Conservation (phyloP, 768 basidiomycete genomes). For the Russula olivacea region DNA sequence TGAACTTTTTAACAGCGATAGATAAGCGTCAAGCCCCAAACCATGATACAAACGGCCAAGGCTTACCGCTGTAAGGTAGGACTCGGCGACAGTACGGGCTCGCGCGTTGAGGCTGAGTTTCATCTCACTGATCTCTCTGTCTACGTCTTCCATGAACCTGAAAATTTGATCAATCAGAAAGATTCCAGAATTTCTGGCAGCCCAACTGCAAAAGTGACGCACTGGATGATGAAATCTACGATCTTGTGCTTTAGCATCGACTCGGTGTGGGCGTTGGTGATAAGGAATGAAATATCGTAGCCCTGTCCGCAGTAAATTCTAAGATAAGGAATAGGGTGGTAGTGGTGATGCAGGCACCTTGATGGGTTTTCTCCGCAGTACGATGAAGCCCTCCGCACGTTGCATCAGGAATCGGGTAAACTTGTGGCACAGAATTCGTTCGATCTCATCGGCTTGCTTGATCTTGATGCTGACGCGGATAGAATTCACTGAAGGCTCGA, state of each 20-base stretch:
- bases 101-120: constrained; percentile 94
- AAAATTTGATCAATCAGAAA: not conserved
- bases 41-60: constrained; percentile 4
- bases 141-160: constrained; percentile 98
- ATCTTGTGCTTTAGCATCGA: constrained; percentile 99
- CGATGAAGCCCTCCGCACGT: constrained; percentile 94
- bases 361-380: constrained; percentile 91
- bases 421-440: constrained; percentile 94
- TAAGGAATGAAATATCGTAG: constrained; percentile 97
- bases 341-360: constrained; percentile 43
- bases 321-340: not conserved
- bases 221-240: constrained; percentile 99
- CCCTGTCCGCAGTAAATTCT: constrained; percentile 47
- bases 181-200: constrained; percentile 5
- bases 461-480: constrained; percentile 97
- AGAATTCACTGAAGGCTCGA: constrained; percentile 96
- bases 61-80: constrained; percentile 85
- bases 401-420: constrained; percentile 99
- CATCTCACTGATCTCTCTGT: constrained; percentile 99
- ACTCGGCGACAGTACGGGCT: constrained; percentile 95
- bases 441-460: constrained; percentile 99
- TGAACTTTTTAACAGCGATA: constrained; percentile 24
- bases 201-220: constrained; percentile 6
- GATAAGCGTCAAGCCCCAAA: not conserved
- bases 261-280: constrained; percentile 94